Conservation (phyloP, 257 asterid species). For the Solanum medicagineum region DNA sequence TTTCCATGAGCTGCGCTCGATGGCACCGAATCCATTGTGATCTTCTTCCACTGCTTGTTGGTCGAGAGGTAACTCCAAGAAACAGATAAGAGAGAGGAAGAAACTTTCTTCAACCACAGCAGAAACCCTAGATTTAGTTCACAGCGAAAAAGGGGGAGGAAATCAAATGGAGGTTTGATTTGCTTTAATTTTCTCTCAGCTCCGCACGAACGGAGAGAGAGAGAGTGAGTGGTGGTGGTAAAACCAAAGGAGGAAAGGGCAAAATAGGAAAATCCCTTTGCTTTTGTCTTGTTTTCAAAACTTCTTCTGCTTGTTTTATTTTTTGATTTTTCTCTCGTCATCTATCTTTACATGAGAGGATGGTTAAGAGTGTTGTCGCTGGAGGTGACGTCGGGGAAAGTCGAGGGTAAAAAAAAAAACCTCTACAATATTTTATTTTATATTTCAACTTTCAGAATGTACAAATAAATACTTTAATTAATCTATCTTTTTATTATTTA, state of each 20-base stretch:
- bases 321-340: background rate
- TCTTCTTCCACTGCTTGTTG: background rate
- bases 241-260: background rate
- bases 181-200: background rate
- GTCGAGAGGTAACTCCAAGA: background rate
- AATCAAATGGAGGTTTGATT: background rate
- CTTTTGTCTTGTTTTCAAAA: background rate
- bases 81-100: background rate
- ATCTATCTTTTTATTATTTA: no score
- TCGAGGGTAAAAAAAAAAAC: no score
- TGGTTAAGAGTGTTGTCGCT: no score
- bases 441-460: no score
- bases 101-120: background rate
- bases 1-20: slow-evolving; percentile 41
- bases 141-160: background rate
- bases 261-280: background rate
- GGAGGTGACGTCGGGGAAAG: no score
- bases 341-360: no score
- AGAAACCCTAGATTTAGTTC: background rate
- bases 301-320: background rate
- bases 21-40: slow-evolving; percentile 37
- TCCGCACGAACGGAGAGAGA: background rate
- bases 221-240: background rate
- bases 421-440: no score
- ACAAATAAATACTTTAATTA: no score